Percentiles rank a stretch among this genome's conserved stretches.
Conservation (phyloP, 768 basidiomycete species). For the Phlebiopsis flavidoalba region DNA sequence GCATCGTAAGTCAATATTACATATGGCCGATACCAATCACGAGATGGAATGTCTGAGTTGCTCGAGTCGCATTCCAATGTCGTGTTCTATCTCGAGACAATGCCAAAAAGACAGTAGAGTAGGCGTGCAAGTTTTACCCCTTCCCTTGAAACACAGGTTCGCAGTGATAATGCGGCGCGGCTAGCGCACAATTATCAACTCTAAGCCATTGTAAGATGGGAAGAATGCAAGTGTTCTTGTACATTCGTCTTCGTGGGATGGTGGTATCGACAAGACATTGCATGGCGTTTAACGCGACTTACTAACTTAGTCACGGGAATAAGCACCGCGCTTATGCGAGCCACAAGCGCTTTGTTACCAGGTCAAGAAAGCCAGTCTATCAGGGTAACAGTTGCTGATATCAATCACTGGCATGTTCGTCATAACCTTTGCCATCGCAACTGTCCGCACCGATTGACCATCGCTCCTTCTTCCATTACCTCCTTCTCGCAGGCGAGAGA, state of each 20-base stretch:
- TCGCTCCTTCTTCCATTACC: not conserved
- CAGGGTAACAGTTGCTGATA: not conserved
- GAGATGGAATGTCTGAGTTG: too few species aligned
- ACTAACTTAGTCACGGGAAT: not conserved
- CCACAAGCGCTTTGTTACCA: not conserved
- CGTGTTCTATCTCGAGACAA: too few species aligned
- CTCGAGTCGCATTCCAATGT: too few species aligned
- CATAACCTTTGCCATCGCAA: constrained; percentile 1
- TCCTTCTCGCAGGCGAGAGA: constrained; percentile 16
- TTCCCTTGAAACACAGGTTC: too few species aligned
- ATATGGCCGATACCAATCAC: too few species aligned
- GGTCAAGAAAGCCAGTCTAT: not conserved
- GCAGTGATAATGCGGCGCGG: too few species aligned
- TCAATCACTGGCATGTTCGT: not conserved
- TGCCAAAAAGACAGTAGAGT: too few species aligned
- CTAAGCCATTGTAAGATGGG: too few species aligned
- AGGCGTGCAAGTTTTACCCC: too few species aligned
- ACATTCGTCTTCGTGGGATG: not conserved
- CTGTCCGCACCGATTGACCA: not conserved
- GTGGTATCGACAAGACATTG: not conserved
- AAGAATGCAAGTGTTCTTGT: too few species aligned
- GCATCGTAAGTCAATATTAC: too few species aligned
- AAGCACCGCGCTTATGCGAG: not conserved
- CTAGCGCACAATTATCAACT: too few species aligned
- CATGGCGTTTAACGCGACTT: not conserved